A percentile compares a stretch with the other conserved stretches of the same genome.
Evolutionary conservation across 441 rosid genomes (phyloP).

Genomic region (Theobroma grandiflorum): DNA sequence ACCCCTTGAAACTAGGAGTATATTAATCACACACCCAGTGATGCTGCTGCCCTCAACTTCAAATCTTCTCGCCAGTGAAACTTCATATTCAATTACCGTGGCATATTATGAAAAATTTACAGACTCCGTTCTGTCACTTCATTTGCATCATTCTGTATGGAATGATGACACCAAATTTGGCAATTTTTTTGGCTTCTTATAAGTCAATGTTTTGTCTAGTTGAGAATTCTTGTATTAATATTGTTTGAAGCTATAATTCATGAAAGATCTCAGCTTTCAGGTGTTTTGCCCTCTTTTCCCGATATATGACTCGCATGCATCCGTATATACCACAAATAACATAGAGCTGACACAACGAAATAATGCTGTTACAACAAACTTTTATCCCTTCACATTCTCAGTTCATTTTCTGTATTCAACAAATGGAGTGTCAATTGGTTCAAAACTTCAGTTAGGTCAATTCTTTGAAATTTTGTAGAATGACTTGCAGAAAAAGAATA

Average conservation of each 20-base stretch:
- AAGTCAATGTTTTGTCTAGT: neutral
- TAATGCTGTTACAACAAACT: constrained; percentile 11
- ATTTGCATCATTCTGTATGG: neutral
- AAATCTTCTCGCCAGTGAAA: neutral
- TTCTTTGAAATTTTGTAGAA: constrained; percentile 28
- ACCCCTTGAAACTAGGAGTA: constrained; percentile 35
- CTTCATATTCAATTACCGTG: neutral
- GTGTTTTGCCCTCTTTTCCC: constrained; percentile 3
- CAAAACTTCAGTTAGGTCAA: constrained; percentile 24
- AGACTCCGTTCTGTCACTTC: neutral
- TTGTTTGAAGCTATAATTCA: neutral
- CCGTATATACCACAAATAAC: neutral
- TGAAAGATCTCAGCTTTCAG: neutral
- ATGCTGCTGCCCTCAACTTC: constrained; percentile 14
- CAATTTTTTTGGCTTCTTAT: neutral
- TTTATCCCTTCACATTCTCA: neutral
- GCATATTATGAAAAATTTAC: constrained; percentile 6
- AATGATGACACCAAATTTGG: neutral
- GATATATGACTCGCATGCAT: neutral
- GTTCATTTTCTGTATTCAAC: constrained; percentile 34
- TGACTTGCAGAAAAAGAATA: constrained; percentile 33
- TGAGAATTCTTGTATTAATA: neutral
- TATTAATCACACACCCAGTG: constrained; percentile 31
- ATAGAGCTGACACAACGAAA: neutral
- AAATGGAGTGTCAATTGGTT: constrained; percentile 30